Evolutionary conservation across 2,329 filamentous ascomycete genomes (phyloP), one percentile per base, ranked within the genome.

Genomic region (Aspergillus jensenii): DNA sequence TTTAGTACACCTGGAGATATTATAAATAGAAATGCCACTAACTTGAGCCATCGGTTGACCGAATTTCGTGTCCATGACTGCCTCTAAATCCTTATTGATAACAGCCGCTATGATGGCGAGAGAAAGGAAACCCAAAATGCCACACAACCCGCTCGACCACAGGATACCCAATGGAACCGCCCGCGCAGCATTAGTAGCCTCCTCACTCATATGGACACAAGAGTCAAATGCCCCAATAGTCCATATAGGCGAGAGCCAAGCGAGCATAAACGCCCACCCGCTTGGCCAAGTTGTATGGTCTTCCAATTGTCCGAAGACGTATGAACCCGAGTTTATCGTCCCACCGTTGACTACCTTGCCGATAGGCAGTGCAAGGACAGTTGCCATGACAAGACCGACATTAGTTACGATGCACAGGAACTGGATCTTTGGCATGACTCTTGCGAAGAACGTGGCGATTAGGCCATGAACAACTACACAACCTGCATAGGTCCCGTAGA

Each of bases 181-280:
- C 53, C 79, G 82, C 4, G 82, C 80, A 2, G 85, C 84, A 69
- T 87, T 84, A 37, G 79, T 74, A 0, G 84, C 84, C 67, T 87
- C 84, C 67, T 87, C 84, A 44, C 79, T 81, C 77, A 87, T 84
- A 64, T 86, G 81, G 3, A 82, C 82, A 55, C 82, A 85, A 3
- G 78, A 80, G 63, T 86, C 83, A 61, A 85, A 85, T 0, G 75
- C 78, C 0, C 73, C 74, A 49, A 74, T 75, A 0, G 83, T 84
- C 85, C 85, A 87, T 56, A 87, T 86, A 0, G 84, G 84, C 23
- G 77, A 79, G 15, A 87, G 74, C 84, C 84, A 87, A 0, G 82
- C 75, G 3, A 87, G 71, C 76, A 87, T 85, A 62, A 86, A 87
- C 0, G 82, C 75, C 80, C 82, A 84, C 1, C 81, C 81, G 0